A percentile compares a stretch with the other conserved stretches of the same genome.
phyloP scores from a whole-genome alignment of 371 early-diverging fungal genomes.

The Globomyces sp. region DNA sequence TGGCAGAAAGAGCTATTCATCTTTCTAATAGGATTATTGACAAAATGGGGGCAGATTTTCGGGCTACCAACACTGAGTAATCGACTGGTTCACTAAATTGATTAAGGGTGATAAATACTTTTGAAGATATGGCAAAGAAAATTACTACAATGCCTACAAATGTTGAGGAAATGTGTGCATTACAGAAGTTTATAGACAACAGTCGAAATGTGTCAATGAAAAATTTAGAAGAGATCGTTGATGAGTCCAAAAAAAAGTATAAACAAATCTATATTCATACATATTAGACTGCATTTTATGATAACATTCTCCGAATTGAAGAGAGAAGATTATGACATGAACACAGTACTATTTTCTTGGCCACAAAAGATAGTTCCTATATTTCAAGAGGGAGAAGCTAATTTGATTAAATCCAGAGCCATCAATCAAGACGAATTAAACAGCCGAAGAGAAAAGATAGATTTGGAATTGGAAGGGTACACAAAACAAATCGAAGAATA shows the following conservation, averaged over 20 bases:
- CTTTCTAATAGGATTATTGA: constrained; percentile 45
- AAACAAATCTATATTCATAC: neutral
- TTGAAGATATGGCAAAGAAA: constrained; percentile 45
- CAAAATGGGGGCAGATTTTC: constrained; percentile 38
- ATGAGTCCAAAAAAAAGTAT: constrained; percentile 48
- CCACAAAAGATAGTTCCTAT: constrained; percentile 47
- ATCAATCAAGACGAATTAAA: constrained; percentile 55
- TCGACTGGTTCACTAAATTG: too few species aligned
- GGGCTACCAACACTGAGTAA: constrained; percentile 19
- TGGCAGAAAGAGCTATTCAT: constrained; percentile 42
- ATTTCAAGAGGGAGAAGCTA: constrained; percentile 45
- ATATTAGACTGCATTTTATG: constrained; percentile 44
- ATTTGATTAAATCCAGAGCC: constrained; percentile 37
- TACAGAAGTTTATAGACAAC: constrained; percentile 48
- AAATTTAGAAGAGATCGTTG: constrained; percentile 46
- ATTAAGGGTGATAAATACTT: constrained; percentile 27
- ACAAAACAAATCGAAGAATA: constrained; percentile 55
- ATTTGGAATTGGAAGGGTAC: constrained; percentile 47
- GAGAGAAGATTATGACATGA: constrained; percentile 52
- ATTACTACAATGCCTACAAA: constrained; percentile 41
- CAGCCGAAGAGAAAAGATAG: constrained; percentile 44
- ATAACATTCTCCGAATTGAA: constrained; percentile 48
- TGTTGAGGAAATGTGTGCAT: constrained; percentile 53
- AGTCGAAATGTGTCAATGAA: constrained; percentile 37
- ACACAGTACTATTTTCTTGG: constrained; percentile 51